A percentile compares a stretch with the other conserved stretches of the same genome.
Conservation (phyloP, 2,329 filamentous ascomycete genomes). For the Fusarium longipes region DNA sequence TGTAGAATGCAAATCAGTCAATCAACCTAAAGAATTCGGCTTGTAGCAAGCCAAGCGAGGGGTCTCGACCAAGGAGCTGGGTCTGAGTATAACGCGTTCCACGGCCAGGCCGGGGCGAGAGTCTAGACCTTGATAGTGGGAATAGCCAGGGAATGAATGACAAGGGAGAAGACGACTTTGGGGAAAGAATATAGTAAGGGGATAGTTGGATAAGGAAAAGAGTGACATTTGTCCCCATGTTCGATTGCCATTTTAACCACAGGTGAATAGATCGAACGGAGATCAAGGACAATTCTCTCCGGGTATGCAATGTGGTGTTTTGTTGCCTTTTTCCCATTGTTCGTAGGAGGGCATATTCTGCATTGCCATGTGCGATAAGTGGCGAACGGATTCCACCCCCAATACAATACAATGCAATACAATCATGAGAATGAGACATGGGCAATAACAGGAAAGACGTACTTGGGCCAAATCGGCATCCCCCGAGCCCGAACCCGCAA, state of each 20-base stretch:
- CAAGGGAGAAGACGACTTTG: not conserved
- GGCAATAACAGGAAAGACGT: slow-evolving; percentile 14
- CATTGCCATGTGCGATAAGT: not conserved
- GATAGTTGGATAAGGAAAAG: not conserved
- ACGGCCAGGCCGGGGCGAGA: slow-evolving; percentile 30
- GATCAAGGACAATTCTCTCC: slow-evolving; percentile 3
- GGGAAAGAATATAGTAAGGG: not conserved
- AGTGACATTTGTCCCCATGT: not conserved
- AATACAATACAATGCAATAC: not conserved
- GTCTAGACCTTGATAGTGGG: slow-evolving; percentile 27
- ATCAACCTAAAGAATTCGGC: slow-evolving; percentile 12
- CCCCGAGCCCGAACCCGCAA: slow-evolving; percentile 27
- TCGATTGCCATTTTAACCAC: not conserved
- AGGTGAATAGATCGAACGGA: not conserved
- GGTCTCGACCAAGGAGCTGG: slow-evolving; percentile 39
- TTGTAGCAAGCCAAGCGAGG: slow-evolving; percentile 26
- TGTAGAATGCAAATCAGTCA: slow-evolving; percentile 2
- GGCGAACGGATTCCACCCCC: not conserved
- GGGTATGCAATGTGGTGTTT: not conserved
- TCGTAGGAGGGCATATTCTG: slow-evolving; percentile 10
- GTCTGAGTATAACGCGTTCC: slow-evolving; percentile 28
- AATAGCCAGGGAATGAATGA: slow-evolving; percentile 32
- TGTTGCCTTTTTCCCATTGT: slow-evolving; percentile 14
- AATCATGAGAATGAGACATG: not conserved
- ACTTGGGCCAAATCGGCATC: slow-evolving; percentile 46